Evolutionary conservation across 805 yeast genomes (phyloP).

Genomic region (Candida berthetii): DNA sequence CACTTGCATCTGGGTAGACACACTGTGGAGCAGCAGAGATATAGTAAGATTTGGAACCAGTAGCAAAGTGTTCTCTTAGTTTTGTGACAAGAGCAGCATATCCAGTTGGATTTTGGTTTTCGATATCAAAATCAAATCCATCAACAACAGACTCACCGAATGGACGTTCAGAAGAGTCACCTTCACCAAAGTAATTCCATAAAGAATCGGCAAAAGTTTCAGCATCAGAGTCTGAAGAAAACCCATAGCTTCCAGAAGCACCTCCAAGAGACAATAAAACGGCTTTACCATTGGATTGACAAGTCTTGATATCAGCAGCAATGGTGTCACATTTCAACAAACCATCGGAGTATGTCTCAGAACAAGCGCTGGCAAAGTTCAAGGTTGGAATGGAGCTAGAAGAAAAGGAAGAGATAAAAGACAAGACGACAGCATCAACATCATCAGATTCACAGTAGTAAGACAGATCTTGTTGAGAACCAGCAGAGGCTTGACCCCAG

Average conservation of each 20-base stretch:
- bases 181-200: slow-evolving; percentile 62
- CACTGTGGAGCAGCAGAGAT: slow-evolving; percentile 93
- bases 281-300: slow-evolving; percentile 78
- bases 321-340: slow-evolving; percentile 45
- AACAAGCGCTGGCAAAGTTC: slow-evolving; percentile 54
- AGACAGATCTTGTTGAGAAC: slow-evolving; percentile 37
- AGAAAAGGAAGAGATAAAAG: slow-evolving; percentile 68
- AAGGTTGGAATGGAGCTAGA: slow-evolving; percentile 25
- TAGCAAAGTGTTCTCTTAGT: slow-evolving; percentile 44
- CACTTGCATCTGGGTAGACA: slow-evolving; percentile 71
- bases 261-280: slow-evolving; percentile 76
- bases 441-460: slow-evolving; percentile 62
- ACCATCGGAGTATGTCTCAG: slow-evolving; percentile 28
- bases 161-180: slow-evolving; percentile 49
- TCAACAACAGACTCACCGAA: slow-evolving; percentile 74
- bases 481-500: slow-evolving; percentile 89
- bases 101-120: slow-evolving; percentile 55
- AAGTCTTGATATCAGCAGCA: slow-evolving; percentile 66
- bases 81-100: slow-evolving; percentile 57
- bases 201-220: slow-evolving; percentile 50
- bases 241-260: slow-evolving; percentile 77
- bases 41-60: slow-evolving; percentile 56
- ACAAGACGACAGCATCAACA: slow-evolving; percentile 65
- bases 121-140: slow-evolving; percentile 93
- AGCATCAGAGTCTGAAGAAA: slow-evolving; percentile 76